These are phyloP conservation scores for Tricholoma sp. DNA, from an alignment of 768 basidiomycete genomes.

Conservation along the genomic window DNA sequence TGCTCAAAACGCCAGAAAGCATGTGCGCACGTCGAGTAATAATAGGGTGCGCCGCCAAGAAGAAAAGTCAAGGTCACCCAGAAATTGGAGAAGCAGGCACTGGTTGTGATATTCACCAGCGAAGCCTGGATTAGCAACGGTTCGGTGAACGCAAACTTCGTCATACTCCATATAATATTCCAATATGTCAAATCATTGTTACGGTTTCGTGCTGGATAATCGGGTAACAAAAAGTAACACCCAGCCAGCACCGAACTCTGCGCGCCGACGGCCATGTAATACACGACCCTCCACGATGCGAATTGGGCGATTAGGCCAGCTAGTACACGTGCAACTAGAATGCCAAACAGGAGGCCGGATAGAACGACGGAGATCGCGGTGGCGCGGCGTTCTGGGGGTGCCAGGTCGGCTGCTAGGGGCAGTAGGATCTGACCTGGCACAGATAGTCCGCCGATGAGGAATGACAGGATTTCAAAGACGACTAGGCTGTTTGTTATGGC, in stretches of 20 bases:
- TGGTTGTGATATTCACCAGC: slow-evolving; percentile 56
- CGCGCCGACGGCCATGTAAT: slow-evolving; percentile 71
- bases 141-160: slow-evolving; percentile 68
- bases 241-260: slow-evolving; percentile 55
- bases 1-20: too few relatives aligned
- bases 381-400: slow-evolving; percentile 66
- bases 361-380: slow-evolving; percentile 73
- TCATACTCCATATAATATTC: slow-evolving; percentile 75
- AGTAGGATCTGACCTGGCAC: slow-evolving; percentile 78
- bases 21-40: slow-evolving; percentile 72
- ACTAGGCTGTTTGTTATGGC: slow-evolving; percentile 53
- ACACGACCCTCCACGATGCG: slow-evolving; percentile 67
- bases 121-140: slow-evolving; percentile 69
- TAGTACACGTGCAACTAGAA: slow-evolving; percentile 70
- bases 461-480: slow-evolving; percentile 64
- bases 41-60: slow-evolving; percentile 69
- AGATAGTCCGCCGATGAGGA: slow-evolving; percentile 71
- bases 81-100: slow-evolving; percentile 54
- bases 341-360: slow-evolving; percentile 62
- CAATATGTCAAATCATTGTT: slow-evolving; percentile 63
- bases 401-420: slow-evolving; percentile 76
- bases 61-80: slow-evolving; percentile 82
- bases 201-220: slow-evolving; percentile 75
- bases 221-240: slow-evolving; percentile 64
- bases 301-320: slow-evolving; percentile 74